These are phyloP conservation scores for Agarophyton chilense DNA, from an alignment of 23 red algal genomes.

Conservation along the genomic window DNA sequence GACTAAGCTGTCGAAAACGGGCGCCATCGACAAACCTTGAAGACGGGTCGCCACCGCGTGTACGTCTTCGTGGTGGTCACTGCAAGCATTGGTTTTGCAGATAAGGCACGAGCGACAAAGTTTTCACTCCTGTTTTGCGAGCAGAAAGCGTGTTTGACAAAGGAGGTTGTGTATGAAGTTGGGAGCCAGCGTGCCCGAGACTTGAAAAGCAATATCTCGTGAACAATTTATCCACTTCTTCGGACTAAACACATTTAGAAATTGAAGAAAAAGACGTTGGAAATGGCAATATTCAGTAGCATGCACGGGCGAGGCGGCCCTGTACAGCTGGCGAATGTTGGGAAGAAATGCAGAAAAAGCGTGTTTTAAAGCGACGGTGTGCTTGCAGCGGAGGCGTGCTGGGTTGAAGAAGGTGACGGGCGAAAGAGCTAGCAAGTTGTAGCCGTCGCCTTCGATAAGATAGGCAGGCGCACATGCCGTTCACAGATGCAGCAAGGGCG, in stretches of 20 bases:
- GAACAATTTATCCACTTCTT: too few species aligned
- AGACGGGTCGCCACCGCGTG: background rate
- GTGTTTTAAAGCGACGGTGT: background rate
- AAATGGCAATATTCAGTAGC: background rate
- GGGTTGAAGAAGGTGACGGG: background rate
- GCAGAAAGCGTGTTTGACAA: background rate
- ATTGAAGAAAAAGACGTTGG: background rate
- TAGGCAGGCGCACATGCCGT: background rate
- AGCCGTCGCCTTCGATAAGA: constrained; percentile 22
- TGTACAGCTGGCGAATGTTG: background rate
- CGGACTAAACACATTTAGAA: too few species aligned
- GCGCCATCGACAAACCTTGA: constrained; percentile 13
- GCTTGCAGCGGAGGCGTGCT: background rate
- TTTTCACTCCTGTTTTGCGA: constrained; percentile 6
- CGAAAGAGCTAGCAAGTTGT: background rate
- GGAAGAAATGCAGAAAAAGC: background rate
- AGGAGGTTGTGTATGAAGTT: background rate
- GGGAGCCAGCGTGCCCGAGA: background rate
- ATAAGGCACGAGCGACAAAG: background rate
- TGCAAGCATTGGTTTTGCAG: background rate
- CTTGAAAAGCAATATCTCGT: too few species aligned
- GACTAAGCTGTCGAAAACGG: constrained; percentile 16
- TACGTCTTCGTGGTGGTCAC: background rate
- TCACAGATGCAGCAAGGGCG: background rate
- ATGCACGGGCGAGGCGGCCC: background rate